Evolutionary conservation across 441 rosid genomes (phyloP).

Genomic region (Kokia cookei): DNA sequence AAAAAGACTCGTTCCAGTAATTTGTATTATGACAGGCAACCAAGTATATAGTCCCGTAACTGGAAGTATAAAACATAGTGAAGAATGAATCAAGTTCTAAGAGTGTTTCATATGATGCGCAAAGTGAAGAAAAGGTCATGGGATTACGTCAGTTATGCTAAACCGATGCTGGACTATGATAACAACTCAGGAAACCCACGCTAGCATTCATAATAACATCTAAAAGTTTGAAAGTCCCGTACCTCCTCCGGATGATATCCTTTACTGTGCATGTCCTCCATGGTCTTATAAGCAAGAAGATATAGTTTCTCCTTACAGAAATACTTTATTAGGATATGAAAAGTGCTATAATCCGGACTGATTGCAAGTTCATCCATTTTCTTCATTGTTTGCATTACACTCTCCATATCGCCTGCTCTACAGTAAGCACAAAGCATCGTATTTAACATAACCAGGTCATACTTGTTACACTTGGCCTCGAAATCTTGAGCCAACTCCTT

Average conservation of each 20-base stretch:
- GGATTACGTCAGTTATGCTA: background rate
- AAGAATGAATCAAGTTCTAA: background rate
- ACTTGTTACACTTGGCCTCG: conserved; percentile 58
- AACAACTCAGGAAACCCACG: background rate
- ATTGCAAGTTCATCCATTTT: conserved; percentile 82
- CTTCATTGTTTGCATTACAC: conserved; percentile 73
- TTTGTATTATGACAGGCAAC: background rate
- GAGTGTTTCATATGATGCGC: background rate
- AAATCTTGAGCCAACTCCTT: conserved; percentile 61
- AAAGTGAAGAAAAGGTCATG: background rate
- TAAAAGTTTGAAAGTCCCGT: conserved; percentile 3
- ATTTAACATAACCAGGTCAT: conserved; percentile 77
- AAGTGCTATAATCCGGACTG: conserved; percentile 69
- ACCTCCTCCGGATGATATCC: conserved; percentile 88
- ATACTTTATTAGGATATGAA: conserved; percentile 71
- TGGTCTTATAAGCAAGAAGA: conserved; percentile 77
- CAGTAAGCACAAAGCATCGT: conserved; percentile 83
- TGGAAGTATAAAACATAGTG: background rate
- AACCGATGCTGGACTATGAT: background rate
- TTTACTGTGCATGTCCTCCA: conserved; percentile 74
- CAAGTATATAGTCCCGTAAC: background rate
- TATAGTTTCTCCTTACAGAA: conserved; percentile 74
- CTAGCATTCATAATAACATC: background rate
- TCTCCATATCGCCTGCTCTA: conserved; percentile 83
- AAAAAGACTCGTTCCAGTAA: background rate